Evolutionary conservation across 2,329 filamentous ascomycete genomes (phyloP).

Genomic region (Claviceps pusilla): DNA sequence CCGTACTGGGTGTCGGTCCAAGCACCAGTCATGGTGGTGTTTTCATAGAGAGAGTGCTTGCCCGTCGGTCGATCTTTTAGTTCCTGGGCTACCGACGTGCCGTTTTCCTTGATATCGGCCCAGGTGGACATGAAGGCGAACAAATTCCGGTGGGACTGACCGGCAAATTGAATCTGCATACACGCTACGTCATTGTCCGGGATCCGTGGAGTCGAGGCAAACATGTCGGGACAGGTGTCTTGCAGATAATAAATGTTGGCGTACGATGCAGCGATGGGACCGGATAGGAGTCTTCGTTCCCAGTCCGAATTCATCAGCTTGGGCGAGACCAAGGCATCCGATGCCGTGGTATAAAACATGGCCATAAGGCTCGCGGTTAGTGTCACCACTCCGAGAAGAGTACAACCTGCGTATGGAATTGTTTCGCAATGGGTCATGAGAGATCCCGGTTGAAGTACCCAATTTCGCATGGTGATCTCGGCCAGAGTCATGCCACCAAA

Average conservation of each 20-base stretch:
- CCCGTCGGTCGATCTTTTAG: conserved; percentile 39
- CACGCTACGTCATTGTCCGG: conserved; percentile 38
- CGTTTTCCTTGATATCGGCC: conserved; percentile 29
- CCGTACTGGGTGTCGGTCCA: conserved; percentile 49
- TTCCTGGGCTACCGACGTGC: conserved; percentile 24
- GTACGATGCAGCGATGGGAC: conserved; percentile 45
- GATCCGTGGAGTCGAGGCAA: conserved; percentile 27
- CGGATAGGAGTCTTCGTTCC: conserved; percentile 34
- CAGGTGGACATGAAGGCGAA: conserved; percentile 44
- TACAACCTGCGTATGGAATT: conserved; percentile 47
- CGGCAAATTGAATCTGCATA: conserved; percentile 53
- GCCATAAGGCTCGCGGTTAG: conserved; percentile 48
- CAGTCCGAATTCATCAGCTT: conserved; percentile 47
- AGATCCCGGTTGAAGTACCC: conserved; percentile 59
- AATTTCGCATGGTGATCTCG: conserved; percentile 63
- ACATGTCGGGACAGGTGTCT: conserved; percentile 45
- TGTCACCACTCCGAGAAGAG: conserved; percentile 48
- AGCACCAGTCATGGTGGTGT: conserved; percentile 52
- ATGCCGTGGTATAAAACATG: conserved; percentile 63
- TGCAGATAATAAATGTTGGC: conserved; percentile 45
- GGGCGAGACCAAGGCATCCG: conserved; percentile 59
- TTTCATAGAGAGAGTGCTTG: conserved; percentile 51
- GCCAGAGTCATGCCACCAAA: conserved; percentile 58
- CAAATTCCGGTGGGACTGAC: conserved; percentile 56
- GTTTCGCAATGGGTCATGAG: conserved; percentile 55